Evolutionary conservation across 345 rosid species (phyloP).

Genomic region (Eucalyptus lansdowneana): DNA sequence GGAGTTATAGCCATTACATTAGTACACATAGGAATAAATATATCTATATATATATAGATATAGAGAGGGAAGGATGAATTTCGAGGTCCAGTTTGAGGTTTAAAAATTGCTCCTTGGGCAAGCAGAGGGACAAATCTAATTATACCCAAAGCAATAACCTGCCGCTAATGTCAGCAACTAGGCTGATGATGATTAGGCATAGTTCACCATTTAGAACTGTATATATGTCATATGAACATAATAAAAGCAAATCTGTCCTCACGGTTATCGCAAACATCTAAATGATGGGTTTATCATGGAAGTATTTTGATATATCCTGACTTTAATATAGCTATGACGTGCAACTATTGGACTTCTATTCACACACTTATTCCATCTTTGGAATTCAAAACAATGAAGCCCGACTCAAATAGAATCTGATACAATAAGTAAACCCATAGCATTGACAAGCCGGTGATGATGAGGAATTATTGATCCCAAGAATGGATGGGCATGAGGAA

Average conservation of each 20-base stretch:
- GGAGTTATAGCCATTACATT: neutral
- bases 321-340: neutral
- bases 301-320: neutral
- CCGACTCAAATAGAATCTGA: neutral
- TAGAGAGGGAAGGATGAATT: neutral
- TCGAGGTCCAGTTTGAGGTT: neutral
- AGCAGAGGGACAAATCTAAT: neutral
- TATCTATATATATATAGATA: too few relatives aligned
- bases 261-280: neutral
- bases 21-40: neutral
- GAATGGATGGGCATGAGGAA: neutral
- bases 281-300: neutral
- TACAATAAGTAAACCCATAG: neutral
- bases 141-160: neutral
- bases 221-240: neutral
- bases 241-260: neutral
- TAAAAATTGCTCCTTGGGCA: neutral
- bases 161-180: neutral
- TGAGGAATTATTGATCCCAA: neutral
- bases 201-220: neutral
- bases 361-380: neutral
- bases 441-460: neutral
- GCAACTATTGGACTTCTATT: neutral
- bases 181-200: neutral
- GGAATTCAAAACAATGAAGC: neutral